Evolutionary conservation across 1,284 basidiomycete genomes (phyloP).

Genomic region (Bjerkandera adusta): DNA sequence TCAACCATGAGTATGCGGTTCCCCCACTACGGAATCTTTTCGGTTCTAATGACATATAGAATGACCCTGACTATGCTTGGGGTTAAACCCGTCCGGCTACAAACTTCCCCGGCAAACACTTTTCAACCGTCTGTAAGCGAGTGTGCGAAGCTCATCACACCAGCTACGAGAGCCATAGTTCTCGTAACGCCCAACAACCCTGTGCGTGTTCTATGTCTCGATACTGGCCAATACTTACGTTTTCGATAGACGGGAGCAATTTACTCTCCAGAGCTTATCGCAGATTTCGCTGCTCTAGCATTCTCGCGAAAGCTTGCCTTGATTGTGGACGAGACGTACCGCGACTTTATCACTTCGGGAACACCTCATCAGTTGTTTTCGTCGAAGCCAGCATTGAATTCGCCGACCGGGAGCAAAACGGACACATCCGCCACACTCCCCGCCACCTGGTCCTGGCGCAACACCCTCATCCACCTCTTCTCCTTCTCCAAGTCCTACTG

Average conservation of each 20-base stretch:
- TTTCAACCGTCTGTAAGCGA: conserved; percentile 59
- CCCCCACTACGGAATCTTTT: conserved; percentile 12
- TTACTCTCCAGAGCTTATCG: conserved; percentile 62
- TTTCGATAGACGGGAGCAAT: conserved; percentile 71
- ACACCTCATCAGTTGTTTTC: conserved; percentile 58
- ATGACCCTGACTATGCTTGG: conserved; percentile 74
- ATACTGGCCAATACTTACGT: conserved; percentile 20
- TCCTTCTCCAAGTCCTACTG: conserved; percentile 85
- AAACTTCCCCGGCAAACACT: conserved; percentile 50
- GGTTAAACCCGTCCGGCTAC: conserved; percentile 61
- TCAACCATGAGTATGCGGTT: conserved; percentile 64
- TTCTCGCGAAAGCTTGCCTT: conserved; percentile 59
- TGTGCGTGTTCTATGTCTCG: conserved; percentile 34
- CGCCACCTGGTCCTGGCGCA: conserved; percentile 51
- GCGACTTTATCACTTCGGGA: conserved; percentile 68
- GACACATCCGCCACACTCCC: conserved; percentile 5
- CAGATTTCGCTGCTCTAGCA: conserved; percentile 65
- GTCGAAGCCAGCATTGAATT: background rate
- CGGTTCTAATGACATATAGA: conserved; percentile 31
- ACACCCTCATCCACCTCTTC: conserved; percentile 69
- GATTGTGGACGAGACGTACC: conserved; percentile 89
- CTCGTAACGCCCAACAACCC: conserved; percentile 80
- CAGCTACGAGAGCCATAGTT: conserved; percentile 66
- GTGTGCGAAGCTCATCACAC: conserved; percentile 51
- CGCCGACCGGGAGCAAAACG: background rate